phyloP scores from a whole-genome alignment of 495 filamentous ascomycete genomes.

The Podospora bellae-mahoneyi region DNA sequence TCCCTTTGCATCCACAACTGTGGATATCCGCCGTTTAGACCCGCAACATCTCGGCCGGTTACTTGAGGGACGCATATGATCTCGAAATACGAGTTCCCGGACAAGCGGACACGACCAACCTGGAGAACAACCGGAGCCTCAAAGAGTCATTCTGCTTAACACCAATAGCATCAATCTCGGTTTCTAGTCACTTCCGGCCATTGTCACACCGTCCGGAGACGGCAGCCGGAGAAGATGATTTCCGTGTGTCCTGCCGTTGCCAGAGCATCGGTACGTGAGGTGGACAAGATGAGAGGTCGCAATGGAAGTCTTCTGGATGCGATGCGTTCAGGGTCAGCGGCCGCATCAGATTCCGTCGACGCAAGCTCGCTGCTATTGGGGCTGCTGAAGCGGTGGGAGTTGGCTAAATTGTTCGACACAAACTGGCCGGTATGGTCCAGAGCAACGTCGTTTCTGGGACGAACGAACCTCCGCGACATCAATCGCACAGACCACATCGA shows the following conservation, averaged over 20 bases:
- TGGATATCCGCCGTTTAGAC: background rate
- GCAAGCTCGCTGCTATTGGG: background rate
- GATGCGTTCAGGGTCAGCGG: slow-evolving; percentile 7
- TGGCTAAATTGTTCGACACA: slow-evolving; percentile 23
- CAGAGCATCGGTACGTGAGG: background rate
- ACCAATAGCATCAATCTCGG: background rate
- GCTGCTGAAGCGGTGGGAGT: slow-evolving; percentile 10
- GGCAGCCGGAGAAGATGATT: slow-evolving; percentile 1
- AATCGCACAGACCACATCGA: slow-evolving; percentile 23
- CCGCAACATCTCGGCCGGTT: background rate
- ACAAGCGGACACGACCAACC: background rate
- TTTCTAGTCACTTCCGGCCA: background rate
- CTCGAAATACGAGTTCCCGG: background rate
- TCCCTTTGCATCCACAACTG: background rate
- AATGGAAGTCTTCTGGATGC: slow-evolving; percentile 15
- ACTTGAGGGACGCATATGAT: background rate
- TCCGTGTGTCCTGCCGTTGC: background rate
- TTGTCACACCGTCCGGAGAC: background rate
- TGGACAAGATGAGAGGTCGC: slow-evolving; percentile 1
- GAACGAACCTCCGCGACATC: slow-evolving; percentile 17
- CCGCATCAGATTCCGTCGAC: background rate
- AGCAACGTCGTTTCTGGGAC: slow-evolving; percentile 10
- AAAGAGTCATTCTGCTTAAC: background rate
- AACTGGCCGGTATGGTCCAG: slow-evolving; percentile 11
- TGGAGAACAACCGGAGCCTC: background rate